Percentiles rank a stretch among this genome's conserved stretches.
These are phyloP conservation scores for Pseudocercospora vitis DNA, from an alignment of 2,329 filamentous ascomycete species.

Conservation along the genomic window DNA sequence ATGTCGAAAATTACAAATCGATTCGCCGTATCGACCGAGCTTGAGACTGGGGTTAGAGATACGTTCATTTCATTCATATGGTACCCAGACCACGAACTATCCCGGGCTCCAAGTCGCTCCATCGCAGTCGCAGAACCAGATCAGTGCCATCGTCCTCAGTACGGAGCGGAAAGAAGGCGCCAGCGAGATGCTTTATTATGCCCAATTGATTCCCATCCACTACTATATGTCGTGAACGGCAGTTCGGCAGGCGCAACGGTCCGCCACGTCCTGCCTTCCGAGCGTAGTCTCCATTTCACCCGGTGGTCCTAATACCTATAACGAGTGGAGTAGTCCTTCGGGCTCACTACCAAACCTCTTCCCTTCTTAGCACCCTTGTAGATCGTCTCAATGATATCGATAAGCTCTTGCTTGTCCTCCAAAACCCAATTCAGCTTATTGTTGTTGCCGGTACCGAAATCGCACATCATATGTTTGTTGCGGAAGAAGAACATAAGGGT, in stretches of 20 bases:
- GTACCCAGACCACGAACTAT: no score
- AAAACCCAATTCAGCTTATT: constrained; percentile 97
- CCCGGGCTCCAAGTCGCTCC: no score
- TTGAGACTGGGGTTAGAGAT: no score
- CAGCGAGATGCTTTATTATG: no score
- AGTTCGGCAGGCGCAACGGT: not conserved
- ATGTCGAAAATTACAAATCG: no score
- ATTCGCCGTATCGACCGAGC: no score
- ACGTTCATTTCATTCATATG: no score
- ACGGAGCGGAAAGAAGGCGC: no score
- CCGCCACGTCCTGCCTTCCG: not conserved
- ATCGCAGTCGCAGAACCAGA: no score
- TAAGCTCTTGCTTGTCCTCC: constrained; percentile 97
- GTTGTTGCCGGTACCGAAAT: constrained; percentile 97
- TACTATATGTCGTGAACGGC: not conserved
- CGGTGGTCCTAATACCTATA: constrained; percentile 64
- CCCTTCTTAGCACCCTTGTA: constrained; percentile 99
- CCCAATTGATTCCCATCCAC: no score
- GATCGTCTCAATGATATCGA: constrained; percentile 97
- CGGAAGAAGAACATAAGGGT: constrained; percentile 98
- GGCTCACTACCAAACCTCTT: constrained; percentile 90
- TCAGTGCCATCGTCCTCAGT: no score
- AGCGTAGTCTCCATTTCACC: not conserved
- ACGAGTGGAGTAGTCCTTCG: constrained; percentile 77
- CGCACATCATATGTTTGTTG: constrained; percentile 99